Conservation (phyloP, 257 asterid genomes). For the Gentiana dahurica region DNA sequence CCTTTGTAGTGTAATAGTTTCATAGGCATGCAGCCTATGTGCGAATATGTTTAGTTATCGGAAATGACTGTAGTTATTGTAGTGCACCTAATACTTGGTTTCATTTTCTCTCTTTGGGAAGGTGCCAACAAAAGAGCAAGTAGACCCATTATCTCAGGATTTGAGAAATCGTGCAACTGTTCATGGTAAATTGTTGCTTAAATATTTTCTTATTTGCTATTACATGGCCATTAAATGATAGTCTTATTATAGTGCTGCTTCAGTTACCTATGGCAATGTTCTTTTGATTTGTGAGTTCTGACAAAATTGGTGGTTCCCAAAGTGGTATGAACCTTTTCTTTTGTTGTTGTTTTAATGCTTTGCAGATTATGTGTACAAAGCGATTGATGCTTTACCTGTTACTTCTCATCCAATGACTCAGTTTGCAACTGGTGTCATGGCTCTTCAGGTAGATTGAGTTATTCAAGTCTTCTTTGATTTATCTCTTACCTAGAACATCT, state of each 20-base stretch:
- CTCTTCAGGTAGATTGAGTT: conserved; percentile 58
- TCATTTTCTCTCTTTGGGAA: conserved; percentile 13
- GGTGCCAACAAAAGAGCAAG: conserved; percentile 98
- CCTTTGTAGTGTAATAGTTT: no score
- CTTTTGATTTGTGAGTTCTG: no score
- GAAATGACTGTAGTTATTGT: neutral
- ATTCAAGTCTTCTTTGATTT: neutral
- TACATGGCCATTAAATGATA: neutral
- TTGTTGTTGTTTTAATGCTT: neutral
- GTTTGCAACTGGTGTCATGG: conserved; percentile 94
- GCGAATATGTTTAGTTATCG: no score
- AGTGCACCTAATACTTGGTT: neutral
- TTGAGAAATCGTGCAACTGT: conserved; percentile 77
- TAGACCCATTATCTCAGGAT: conserved; percentile 75
- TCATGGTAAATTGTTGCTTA: conserved; percentile 52
- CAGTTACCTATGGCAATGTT: no score
- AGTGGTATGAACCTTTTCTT: no score
- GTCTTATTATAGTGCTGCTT: no score
- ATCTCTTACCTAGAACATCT: no score
- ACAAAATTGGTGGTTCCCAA: no score
- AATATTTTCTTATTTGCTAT: conserved; percentile 7
- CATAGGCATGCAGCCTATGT: no score
- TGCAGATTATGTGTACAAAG: conserved; percentile 77
- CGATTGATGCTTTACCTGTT: conserved; percentile 71
- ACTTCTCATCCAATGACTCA: conserved; percentile 95